Conservation (phyloP, 2,329 filamentous ascomycete genomes). For the Xylariales sp. region DNA sequence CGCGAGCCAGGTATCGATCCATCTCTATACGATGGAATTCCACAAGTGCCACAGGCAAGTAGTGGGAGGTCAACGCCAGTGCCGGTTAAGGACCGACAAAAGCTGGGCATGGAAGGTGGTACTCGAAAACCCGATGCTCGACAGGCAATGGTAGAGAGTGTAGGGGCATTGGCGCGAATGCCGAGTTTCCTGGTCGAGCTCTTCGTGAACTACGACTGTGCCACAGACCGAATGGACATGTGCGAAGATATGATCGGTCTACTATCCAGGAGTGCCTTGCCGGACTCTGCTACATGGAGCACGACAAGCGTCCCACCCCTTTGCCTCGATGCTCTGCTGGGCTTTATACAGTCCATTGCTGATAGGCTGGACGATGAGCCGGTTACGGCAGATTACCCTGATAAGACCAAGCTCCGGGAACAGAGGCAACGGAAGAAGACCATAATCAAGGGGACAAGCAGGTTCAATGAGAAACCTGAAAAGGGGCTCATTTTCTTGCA, state of each 20-base stretch:
- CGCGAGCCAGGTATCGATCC: conserved; percentile 87
- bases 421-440: conserved; percentile 78
- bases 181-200: conserved; percentile 92
- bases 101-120: conserved; percentile 86
- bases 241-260: conserved; percentile 95
- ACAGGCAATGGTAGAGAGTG: conserved; percentile 97
- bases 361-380: conserved; percentile 75
- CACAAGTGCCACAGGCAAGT: conserved; percentile 72
- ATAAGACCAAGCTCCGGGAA: conserved; percentile 59
- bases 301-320: conserved; percentile 95
- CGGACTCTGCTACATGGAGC: conserved; percentile 97
- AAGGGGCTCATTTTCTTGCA: conserved; percentile 80
- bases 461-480: conserved; percentile 95
- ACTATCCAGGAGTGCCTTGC: conserved; percentile 88
- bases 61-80: conserved; percentile 89
- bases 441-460: conserved; percentile 80
- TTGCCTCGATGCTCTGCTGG: conserved; percentile 85
- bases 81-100: conserved; percentile 85
- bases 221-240: conserved; percentile 82
- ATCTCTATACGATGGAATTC: conserved; percentile 86
- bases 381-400: conserved; percentile 59
- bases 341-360: conserved; percentile 87
- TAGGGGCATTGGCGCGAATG: conserved; percentile 87
- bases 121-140: conserved; percentile 88
- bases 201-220: conserved; percentile 97